A percentile compares a stretch with the other conserved stretches of the same genome.
Conservation (phyloP, 768 basidiomycete genomes). For the Nidularia pulvinata region DNA sequence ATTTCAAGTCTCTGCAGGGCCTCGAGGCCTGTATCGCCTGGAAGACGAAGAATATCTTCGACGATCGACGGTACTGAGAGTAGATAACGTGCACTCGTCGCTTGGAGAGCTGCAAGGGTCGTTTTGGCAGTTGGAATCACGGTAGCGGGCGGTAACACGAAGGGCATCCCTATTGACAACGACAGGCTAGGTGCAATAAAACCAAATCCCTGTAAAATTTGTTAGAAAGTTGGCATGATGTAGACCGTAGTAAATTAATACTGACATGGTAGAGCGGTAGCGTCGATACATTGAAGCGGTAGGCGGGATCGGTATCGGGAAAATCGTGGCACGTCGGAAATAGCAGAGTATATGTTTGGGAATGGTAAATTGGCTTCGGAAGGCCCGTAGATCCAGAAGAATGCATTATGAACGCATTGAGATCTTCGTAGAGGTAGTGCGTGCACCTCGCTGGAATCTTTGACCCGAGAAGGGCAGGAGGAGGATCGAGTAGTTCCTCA, state of each 20-base stretch:
- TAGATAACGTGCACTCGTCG: conserved; percentile 25
- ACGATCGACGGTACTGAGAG: conserved; percentile 37
- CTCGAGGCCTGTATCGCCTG: conserved; percentile 19
- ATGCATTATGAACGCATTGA: conserved; percentile 42
- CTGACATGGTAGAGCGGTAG: conserved; percentile 36
- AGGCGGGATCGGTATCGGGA: conserved; percentile 22
- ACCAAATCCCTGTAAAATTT: conserved; percentile 28
- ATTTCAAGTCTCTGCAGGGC: conserved; percentile 26
- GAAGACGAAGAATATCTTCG: conserved; percentile 27
- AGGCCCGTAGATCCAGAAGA: conserved; percentile 52
- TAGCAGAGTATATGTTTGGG: conserved; percentile 27
- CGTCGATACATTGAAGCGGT: conserved; percentile 29
- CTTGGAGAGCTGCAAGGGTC: conserved; percentile 16
- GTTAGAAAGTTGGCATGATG: neutral
- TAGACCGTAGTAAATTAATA: neutral
- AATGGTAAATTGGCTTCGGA: conserved; percentile 42
- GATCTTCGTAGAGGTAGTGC: conserved; percentile 19
- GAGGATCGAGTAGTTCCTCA: conserved; percentile 21
- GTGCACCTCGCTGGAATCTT: conserved; percentile 21
- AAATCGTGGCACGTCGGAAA: conserved; percentile 32
- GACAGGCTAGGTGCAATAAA: conserved; percentile 29
- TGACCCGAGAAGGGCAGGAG: conserved; percentile 7
- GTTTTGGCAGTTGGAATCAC: conserved; percentile 31
- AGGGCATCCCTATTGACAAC: conserved; percentile 33
- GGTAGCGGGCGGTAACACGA: conserved; percentile 29